phyloP scores from a whole-genome alignment of 2,329 filamentous ascomycete species.

The Laburnicola sp. region DNA sequence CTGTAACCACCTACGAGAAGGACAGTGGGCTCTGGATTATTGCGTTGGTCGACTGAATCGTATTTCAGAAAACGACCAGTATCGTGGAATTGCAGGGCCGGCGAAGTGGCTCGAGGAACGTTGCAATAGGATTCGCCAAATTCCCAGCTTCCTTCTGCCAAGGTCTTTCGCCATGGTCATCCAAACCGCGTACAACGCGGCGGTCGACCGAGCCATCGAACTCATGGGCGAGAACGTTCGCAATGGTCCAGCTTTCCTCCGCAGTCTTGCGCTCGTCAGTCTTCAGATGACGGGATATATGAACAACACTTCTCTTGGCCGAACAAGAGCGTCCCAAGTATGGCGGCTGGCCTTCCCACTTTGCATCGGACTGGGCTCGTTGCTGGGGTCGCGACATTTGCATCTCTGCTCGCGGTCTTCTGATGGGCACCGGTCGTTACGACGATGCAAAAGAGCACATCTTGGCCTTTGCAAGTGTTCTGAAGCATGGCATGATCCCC shows the following conservation, averaged over 20 bases:
- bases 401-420: conserved; percentile 90
- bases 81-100: conserved; percentile 65
- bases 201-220: conserved; percentile 74
- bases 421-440: conserved; percentile 85
- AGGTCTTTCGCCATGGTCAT: conserved; percentile 91
- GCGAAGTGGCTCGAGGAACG: conserved; percentile 79
- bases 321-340: conserved; percentile 76
- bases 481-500: conserved; percentile 98
- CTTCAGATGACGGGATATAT: conserved; percentile 88
- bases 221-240: conserved; percentile 78
- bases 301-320: conserved; percentile 92
- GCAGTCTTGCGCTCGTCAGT: conserved; percentile 87
- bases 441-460: conserved; percentile 92
- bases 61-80: conserved; percentile 65
- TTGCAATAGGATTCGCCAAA: conserved; percentile 79
- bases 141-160: conserved; percentile 88
- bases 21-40: conserved; percentile 91
- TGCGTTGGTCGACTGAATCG: conserved; percentile 76
- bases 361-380: conserved; percentile 88
- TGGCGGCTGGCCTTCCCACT: conserved; percentile 95
- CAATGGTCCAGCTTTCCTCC: conserved; percentile 83
- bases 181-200: conserved; percentile 83
- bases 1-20: conserved; percentile 88
- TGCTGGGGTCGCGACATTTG: conserved; percentile 98
- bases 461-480: conserved; percentile 86